Base-by-base conservation (phyloP, 2,329 filamentous ascomycete genomes). In the Cladosporium sp. region DNA sequence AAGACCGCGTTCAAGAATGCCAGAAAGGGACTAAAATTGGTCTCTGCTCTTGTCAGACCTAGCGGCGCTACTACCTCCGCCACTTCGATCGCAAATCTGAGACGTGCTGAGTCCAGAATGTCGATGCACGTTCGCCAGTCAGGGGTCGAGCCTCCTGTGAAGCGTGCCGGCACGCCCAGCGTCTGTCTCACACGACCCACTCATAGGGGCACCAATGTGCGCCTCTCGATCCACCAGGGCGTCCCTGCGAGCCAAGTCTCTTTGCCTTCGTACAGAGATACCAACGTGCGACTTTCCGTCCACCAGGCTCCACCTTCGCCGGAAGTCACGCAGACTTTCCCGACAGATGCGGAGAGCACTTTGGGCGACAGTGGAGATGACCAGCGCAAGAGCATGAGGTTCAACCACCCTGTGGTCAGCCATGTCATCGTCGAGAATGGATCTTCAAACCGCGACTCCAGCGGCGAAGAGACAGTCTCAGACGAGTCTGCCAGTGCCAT, bases 341-440 rank as follows among this genome's bases (percentile, higher is more conserved):
- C 41, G 12, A 2, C 12, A 14, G 47, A 34, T 3, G 58, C 12
- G n/a, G 38, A 54, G 12, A 54, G 28, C 24, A 4, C 49, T 54
- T 21, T n/a, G 24, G 36, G 7, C 14, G 34, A 52, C 21, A 63
- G n/a, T 5, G 51, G 52, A 1, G 34, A 21, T 21, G 47, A 26
- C 14, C 54, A 62, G 8, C 47, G 32, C 41, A 62, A 52, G 47
- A 62, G 59, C 47, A 63, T 55, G 49, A 52, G 34, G 1, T 63
- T 63, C 49, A n/a, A 30, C 21, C 60, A 62, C 10, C 59, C 59
- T 14, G 59, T 62, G 26, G 47, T 62, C 30, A 62, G 24, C 59
- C 26, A 34, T 15, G 30, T 62, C 18, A 52, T 62, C 21, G 44
- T 32, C 24, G 32, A 18, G 12, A n/a, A 26, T 28, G 30, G 11